phyloP scores from a whole-genome alignment of 2,329 filamentous ascomycete genomes.

The Cercospora janseana region DNA sequence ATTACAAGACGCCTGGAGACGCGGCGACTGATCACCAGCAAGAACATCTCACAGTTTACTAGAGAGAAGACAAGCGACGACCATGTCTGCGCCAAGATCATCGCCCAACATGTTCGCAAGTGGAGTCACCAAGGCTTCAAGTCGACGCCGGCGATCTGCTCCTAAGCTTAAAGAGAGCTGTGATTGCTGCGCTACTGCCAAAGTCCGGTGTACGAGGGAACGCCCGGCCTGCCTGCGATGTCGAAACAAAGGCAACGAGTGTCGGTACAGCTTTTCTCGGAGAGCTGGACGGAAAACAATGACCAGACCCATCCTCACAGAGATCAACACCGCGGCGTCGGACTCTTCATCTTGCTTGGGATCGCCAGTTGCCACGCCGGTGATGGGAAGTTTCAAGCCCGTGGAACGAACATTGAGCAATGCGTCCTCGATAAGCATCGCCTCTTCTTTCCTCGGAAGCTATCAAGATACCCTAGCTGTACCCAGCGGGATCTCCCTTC shows the following conservation, averaged over 20 bases:
- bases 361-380: constrained; percentile 8
- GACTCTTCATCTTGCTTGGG: constrained; percentile 10
- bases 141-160: constrained; percentile 6
- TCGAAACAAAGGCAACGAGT: constrained; percentile 23
- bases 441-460: not conserved
- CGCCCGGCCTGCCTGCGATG: constrained; percentile 28
- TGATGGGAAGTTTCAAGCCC: not conserved
- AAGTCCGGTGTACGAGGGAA: constrained; percentile 27
- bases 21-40: not conserved
- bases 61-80: too few relatives aligned
- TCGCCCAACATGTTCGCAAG: not conserved
- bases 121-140: constrained; percentile 5
- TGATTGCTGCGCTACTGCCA: constrained; percentile 25
- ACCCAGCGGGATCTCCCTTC: not conserved
- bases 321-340: not conserved
- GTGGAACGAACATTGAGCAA: not conserved
- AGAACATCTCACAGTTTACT: too few relatives aligned
- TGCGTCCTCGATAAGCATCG: not conserved
- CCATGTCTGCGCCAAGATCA: not conserved
- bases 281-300: constrained; percentile 26
- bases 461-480: not conserved
- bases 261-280: constrained; percentile 28
- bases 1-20: not conserved
- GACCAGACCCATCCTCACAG: constrained; percentile 8
- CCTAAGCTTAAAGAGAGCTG: constrained; percentile 27